Base-by-base conservation (phyloP, 179 eudicot species). In the Beta corolliflora region DNA sequence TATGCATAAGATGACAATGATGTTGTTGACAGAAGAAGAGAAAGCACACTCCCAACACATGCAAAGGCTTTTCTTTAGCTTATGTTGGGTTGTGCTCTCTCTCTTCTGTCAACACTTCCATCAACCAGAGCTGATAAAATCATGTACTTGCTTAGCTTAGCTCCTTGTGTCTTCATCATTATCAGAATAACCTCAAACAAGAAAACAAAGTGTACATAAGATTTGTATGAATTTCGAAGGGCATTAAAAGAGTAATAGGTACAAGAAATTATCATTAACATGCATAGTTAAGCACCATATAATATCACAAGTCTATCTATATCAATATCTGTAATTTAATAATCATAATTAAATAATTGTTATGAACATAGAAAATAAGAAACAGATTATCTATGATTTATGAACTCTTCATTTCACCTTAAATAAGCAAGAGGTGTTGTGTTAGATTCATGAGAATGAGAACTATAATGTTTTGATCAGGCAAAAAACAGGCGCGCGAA, bases 31-130 rank as follows among this genome's bases (percentile, higher is more conserved):
- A 84, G 88, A 81, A 83, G 85, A 81, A 61, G 84, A 74, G 78
- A 81, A 71, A 83, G 88, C 83, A 85, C 86, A 87, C 85, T 83
- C 88, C 89, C 79, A 81, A 77, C 88, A 77, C 69, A 83, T 63
- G 77, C 46, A 77, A 85, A 85, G 77, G 25, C 23, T 67, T 56
- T 79, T 50, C 71, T 80, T 85, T 70, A 31, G 36, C 85, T 56
- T 53, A 81, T 88, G 84, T 75, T 69, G 84, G 88, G 79, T 83
- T 87, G 86, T 85, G 86, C 89, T 83, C 85, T 81, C 84, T 83
- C 88, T 85, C 89, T 87, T 85, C 89, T 85, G 88, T 87, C 88
- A 87, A 87, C 86, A 80, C 25, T 9, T 82, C 73, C 79, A 63
- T 64, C 78, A 78, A 53, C 5, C 10, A 29, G 16, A 60, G 5